Conservation (phyloP, 495 filamentous ascomycete genomes). For the Alectoria sarmentosa region DNA sequence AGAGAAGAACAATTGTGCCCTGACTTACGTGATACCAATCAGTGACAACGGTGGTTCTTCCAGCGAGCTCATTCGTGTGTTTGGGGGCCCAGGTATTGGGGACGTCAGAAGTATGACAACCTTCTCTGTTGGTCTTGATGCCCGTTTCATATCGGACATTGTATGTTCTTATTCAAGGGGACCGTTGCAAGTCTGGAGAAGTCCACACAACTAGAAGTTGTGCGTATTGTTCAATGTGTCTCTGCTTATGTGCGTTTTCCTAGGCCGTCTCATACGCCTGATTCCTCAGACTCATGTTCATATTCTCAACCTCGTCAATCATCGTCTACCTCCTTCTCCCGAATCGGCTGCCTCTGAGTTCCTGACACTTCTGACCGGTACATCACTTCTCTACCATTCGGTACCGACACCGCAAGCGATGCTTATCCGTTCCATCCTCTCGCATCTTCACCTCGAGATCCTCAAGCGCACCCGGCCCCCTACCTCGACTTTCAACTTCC, state of each 20-base stretch:
- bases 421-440: constrained; percentile 85
- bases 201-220: not conserved
- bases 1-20: constrained; percentile 58
- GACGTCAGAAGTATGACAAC: constrained; percentile 73
- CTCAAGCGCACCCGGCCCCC: constrained; percentile 75
- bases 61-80: constrained; percentile 84
- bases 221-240: not conserved
- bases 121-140: constrained; percentile 4
- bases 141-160: not conserved
- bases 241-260: not conserved
- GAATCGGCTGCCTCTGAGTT: constrained; percentile 54
- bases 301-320: constrained; percentile 76
- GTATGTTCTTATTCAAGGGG: not conserved
- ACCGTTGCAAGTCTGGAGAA: not conserved
- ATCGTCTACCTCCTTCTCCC: constrained; percentile 54
- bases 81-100: constrained; percentile 89
- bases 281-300: constrained; percentile 67
- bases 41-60: constrained; percentile 92
- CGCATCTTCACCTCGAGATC: constrained; percentile 82
- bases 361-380: constrained; percentile 82
- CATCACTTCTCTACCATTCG: constrained; percentile 62
- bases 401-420: constrained; percentile 83
- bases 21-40: constrained; percentile 87
- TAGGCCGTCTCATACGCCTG: constrained; percentile 82
- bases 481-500: constrained; percentile 76